These are phyloP conservation scores for Decorospora gaudefroyi DNA, from an alignment of 2,329 filamentous ascomycete species.

Conservation along the genomic window DNA sequence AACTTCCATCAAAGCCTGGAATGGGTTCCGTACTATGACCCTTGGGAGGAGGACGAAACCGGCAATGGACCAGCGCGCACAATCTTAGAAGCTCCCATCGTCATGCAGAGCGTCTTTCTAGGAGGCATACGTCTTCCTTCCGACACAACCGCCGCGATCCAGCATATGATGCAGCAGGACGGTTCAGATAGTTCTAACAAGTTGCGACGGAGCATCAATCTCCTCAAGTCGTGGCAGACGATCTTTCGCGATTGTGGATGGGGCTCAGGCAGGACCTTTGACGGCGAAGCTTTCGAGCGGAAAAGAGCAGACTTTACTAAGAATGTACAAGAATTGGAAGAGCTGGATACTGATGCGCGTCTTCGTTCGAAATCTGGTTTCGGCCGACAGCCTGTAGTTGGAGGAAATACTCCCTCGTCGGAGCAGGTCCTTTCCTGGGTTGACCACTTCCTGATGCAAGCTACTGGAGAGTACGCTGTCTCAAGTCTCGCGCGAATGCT, in stretches of 20 bases:
- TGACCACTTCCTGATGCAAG: no score
- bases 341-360: no score
- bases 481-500: no score
- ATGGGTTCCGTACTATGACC: neutral
- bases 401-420: no score
- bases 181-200: neutral
- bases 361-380: no score
- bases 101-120: neutral
- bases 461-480: no score
- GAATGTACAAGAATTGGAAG: neutral
- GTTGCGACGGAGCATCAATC: neutral
- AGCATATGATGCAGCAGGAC: neutral
- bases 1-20: neutral
- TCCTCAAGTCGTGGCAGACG: neutral
- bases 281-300: neutral
- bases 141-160: neutral
- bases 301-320: neutral
- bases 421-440: no score
- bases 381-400: no score
- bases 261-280: neutral
- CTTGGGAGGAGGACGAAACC: neutral
- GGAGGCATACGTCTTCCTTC: neutral
- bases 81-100: neutral
- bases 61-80: neutral
- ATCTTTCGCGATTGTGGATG: neutral